Evolutionary conservation across 2,329 filamentous ascomycete genomes (phyloP).

Genomic region (Sporothrix variecibatus): DNA sequence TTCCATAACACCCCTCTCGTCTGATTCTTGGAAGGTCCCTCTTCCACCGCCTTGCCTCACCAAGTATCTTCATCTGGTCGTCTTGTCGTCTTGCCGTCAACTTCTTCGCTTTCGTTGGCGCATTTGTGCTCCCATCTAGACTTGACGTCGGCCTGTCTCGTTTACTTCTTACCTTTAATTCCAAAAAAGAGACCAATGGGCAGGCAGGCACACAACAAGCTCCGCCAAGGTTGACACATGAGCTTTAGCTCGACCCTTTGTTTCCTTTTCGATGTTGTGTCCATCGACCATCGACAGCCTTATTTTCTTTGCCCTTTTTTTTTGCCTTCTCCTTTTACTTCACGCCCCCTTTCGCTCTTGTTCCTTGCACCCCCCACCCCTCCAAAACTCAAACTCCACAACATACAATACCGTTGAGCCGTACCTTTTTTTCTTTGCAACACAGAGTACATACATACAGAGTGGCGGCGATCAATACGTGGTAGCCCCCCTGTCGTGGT

Average conservation of each 20-base stretch:
- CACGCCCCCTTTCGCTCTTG: not conserved
- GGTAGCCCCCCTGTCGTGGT: not conserved
- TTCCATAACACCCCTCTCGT: not conserved
- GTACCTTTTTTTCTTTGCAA: not conserved
- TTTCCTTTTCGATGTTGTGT: not conserved
- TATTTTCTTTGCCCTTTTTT: not conserved
- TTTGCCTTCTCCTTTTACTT: not conserved
- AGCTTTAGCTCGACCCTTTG: slow-evolving; percentile 8
- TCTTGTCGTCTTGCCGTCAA: not conserved
- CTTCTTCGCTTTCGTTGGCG: not conserved
- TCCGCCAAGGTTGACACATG: slow-evolving; percentile 6
- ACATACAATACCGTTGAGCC: slow-evolving; percentile 10
- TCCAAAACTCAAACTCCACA: slow-evolving; percentile 3
- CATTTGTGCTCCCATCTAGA: not conserved
- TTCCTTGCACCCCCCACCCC: not conserved
- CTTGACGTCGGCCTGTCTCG: not conserved
- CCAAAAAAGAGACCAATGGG: not conserved
- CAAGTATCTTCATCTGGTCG: not conserved
- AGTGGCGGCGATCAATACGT: not conserved
- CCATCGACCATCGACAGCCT: not conserved
- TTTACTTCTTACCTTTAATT: not conserved
- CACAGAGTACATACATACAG: not conserved
- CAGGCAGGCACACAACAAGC: not conserved
- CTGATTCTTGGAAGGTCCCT: slow-evolving; percentile 3
- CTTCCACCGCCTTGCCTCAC: not conserved